A percentile compares a stretch with the other conserved stretches of the same genome.
phyloP scores from a whole-genome alignment of 768 basidiomycete genomes.

The Pulveroboletus ravenelii region DNA sequence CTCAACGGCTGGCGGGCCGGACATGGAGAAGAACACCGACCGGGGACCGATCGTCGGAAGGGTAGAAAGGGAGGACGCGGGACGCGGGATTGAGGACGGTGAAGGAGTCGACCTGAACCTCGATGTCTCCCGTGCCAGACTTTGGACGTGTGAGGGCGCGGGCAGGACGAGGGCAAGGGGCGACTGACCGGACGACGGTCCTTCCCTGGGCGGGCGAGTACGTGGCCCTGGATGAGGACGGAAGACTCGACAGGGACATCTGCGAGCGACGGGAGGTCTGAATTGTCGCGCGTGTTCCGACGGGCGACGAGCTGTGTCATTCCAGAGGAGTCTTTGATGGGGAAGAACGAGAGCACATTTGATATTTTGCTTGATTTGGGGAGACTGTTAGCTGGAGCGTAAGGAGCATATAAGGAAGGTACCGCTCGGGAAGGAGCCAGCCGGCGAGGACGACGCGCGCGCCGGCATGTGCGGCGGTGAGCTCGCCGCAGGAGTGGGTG shows the following conservation, averaged over 20 bases:
- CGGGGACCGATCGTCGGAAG: slow-evolving; percentile 69
- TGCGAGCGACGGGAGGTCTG: slow-evolving; percentile 43
- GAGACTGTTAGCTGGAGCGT: slow-evolving; percentile 32
- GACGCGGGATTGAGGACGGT: slow-evolving; percentile 78
- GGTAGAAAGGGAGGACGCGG: slow-evolving; percentile 72
- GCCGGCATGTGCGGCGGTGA: slow-evolving; percentile 51
- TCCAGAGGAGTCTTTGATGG: slow-evolving; percentile 74
- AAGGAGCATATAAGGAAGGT: slow-evolving; percentile 32
- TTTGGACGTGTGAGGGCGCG: slow-evolving; percentile 23
- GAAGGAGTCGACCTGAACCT: slow-evolving; percentile 68
- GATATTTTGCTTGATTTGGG: slow-evolving; percentile 54
- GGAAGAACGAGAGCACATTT: slow-evolving; percentile 77
- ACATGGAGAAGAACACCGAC: slow-evolving; percentile 41
- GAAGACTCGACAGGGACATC: slow-evolving; percentile 72
- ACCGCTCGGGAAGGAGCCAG: slow-evolving; percentile 82
- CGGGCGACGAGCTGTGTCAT: slow-evolving; percentile 73
- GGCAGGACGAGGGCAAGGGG: background rate
- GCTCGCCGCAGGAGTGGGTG: slow-evolving; percentile 61
- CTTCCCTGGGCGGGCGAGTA: slow-evolving; percentile 57
- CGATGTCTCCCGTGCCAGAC: slow-evolving; percentile 70
- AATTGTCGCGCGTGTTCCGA: slow-evolving; percentile 31
- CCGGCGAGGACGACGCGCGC: slow-evolving; percentile 67
- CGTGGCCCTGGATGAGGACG: slow-evolving; percentile 69
- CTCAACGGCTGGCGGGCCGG: background rate
- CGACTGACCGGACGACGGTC: slow-evolving; percentile 57